Percentiles rank a stretch among this genome's conserved stretches.
These are phyloP conservation scores for Croton laevigatus DNA, from an alignment of 441 rosid genomes.

Conservation along the genomic window DNA sequence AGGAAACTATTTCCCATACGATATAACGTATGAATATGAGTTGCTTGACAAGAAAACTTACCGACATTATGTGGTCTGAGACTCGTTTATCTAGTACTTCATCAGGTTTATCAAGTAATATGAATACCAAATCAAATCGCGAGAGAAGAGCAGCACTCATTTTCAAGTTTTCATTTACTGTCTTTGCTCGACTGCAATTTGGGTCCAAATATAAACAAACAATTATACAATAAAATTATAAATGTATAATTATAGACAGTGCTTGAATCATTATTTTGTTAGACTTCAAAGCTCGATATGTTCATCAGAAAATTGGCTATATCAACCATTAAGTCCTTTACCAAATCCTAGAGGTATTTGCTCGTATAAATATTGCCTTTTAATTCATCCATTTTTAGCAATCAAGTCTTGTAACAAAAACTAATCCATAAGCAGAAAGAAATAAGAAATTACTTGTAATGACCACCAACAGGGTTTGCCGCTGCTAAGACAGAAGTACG, in stretches of 20 bases:
- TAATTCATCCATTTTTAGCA: conserved; percentile 1
- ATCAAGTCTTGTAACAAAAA: conserved; percentile 1
- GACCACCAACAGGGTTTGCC: conserved; percentile 99
- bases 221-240: background rate
- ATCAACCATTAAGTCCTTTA: background rate
- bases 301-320: background rate
- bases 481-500: conserved; percentile 98
- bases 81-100: conserved; percentile 89
- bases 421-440: conserved; percentile 2
- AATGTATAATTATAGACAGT: conserved; percentile 13
- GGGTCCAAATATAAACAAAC: conserved; percentile 26
- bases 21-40: background rate
- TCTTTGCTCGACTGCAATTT: conserved; percentile 94
- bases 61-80: conserved; percentile 96
- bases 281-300: conserved; percentile 2
- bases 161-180: conserved; percentile 94
- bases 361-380: conserved; percentile 2
- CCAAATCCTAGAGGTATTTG: background rate
- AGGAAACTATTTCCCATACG: too few relatives aligned
- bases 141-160: conserved; percentile 98
- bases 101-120: conserved; percentile 94
- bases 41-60: conserved; percentile 46
- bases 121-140: conserved; percentile 97
- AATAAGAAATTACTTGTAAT: conserved; percentile 70
- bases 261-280: conserved; percentile 7